Evolutionary conservation across 2,329 filamentous ascomycete genomes (phyloP), one percentile per base, ranked within the genome.

Genomic region (Domatiomyces catenatus): DNA sequence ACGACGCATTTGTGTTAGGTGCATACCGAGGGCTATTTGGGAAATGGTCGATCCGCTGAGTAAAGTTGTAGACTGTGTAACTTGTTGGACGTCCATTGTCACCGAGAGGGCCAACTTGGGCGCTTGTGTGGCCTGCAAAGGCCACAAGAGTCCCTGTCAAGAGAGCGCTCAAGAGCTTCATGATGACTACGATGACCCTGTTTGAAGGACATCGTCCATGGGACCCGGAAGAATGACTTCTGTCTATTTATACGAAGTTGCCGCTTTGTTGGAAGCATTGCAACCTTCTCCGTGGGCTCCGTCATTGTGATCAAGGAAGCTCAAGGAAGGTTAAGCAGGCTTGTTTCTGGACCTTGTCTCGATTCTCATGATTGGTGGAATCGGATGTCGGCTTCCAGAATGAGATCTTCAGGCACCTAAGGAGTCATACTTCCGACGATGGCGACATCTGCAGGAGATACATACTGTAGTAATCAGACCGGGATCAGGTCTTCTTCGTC

Each of bases 1-100:
- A 78, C 1, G 73, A 77, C 20, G 64, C 70, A 50, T 50, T 55
- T 18, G 51, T 55, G 28, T 53, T 50, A 43, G 55, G 53, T 17
- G 45, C 49, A 43, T 55, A 57, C 22, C 55, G 50, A 24, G 52
- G 46, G 42, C 49, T 52, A 19, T 54, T 52, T 18, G 49, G 54
- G 42, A 57, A 58, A 42, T 58, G 56, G 44, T 58, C 56, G n/a
- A 58, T 58, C 12, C 46, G 18, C 47, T 57, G 55, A 26, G 52
- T 48, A 32, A 57, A 55, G 26, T 48, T 50, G 48, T 59, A 52
- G 5, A 49, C 52, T 5, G 54, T 53, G 45, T 59, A 59, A 19
- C 44, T 56, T 8, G 55, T 57, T 10, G 55, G 57, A 42, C 57
- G 50, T 6, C 54, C 56, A 39, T 56, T 50, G 6, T 48, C 44